Percentiles rank a stretch among this genome's conserved stretches.
phyloP scores from a whole-genome alignment of 768 basidiomycete species.

The Boletus rufocinnamomeus region DNA sequence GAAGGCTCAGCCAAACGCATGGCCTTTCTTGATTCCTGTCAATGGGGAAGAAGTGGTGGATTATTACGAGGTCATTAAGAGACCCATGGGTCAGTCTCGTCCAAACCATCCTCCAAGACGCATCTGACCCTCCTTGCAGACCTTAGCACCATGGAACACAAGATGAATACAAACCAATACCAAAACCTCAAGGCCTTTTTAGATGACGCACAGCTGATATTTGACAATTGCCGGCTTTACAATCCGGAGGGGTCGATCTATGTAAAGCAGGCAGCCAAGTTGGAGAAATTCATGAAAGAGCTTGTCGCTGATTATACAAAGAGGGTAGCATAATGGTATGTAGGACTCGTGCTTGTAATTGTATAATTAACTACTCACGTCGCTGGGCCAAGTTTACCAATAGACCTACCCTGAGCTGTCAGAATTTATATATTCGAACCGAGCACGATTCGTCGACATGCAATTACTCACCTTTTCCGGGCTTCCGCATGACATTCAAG shows the following conservation, averaged over 20 bases:
- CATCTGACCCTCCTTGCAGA: conserved; percentile 47
- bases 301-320: conserved; percentile 38
- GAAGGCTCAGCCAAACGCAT: conserved; percentile 73
- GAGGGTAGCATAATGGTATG: conserved; percentile 14
- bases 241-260: conserved; percentile 83
- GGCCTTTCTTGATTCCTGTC: conserved; percentile 89
- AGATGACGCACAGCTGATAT: conserved; percentile 80
- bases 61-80: conserved; percentile 86
- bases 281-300: conserved; percentile 78
- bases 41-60: conserved; percentile 77
- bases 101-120: neutral
- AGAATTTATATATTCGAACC: no score
- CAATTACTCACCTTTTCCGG: no score
- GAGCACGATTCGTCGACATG: no score
- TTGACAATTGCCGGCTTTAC: conserved; percentile 87
- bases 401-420: neutral
- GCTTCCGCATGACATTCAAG: no score
- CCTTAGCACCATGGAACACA: conserved; percentile 83
- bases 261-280: conserved; percentile 77
- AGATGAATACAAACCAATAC: conserved; percentile 89
- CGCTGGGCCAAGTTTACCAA: neutral
- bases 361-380: neutral
- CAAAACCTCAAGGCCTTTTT: conserved; percentile 69
- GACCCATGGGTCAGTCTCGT: conserved; percentile 82
- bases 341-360: neutral